phyloP scores from a whole-genome alignment of 441 rosid genomes.

The Euphorbia celastroides region DNA sequence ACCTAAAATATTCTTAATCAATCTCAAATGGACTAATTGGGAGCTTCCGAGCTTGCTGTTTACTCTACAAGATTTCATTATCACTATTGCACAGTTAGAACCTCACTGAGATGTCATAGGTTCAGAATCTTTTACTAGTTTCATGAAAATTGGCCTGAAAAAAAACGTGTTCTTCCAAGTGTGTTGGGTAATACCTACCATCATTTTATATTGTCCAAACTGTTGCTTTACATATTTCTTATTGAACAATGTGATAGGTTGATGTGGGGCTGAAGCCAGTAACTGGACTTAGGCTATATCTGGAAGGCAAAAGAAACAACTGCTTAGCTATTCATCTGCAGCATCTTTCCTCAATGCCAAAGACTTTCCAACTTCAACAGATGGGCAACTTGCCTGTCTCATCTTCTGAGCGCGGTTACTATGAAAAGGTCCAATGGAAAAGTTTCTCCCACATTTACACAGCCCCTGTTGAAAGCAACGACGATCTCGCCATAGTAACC shows the following conservation, averaged over 20 bases:
- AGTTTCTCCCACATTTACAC: slow-evolving; percentile 89
- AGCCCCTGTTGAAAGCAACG: slow-evolving; percentile 75
- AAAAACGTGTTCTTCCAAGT: neutral
- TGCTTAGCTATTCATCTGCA: slow-evolving; percentile 82
- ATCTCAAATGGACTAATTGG: neutral
- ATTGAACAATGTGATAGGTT: slow-evolving; percentile 43
- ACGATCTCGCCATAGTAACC: slow-evolving; percentile 75
- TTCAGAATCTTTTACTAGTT: neutral
- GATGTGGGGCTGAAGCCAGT: slow-evolving; percentile 87
- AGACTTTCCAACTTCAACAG: slow-evolving; percentile 52
- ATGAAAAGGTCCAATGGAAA: slow-evolving; percentile 93
- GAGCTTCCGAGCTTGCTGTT: neutral
- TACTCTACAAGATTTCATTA: neutral
- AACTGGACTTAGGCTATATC: slow-evolving; percentile 83
- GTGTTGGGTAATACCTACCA: neutral
- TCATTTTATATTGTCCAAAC: neutral
- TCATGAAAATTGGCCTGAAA: neutral
- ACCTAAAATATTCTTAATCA: neutral
- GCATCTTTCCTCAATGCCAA: slow-evolving; percentile 91
- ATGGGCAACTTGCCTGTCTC: slow-evolving; percentile 1
- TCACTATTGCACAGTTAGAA: neutral
- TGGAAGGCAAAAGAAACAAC: slow-evolving; percentile 89
- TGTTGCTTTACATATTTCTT: neutral
- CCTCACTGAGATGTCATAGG: neutral
- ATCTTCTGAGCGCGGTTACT: slow-evolving; percentile 24